phyloP scores from a whole-genome alignment of 164 flowering plant species.

The Pachysandra terminalis region DNA sequence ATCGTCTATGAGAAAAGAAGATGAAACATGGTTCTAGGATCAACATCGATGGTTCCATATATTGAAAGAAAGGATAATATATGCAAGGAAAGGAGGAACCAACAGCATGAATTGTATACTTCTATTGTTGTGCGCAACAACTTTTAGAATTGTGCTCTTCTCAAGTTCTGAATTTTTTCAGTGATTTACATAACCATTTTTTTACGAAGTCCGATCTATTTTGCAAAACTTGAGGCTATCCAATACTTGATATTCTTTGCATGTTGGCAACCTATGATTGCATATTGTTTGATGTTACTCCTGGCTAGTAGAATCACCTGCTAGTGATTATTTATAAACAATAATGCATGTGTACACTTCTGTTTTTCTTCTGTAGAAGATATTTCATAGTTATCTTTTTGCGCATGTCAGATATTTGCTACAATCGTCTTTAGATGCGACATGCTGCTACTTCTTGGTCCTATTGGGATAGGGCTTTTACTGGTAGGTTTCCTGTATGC shows the following conservation, averaged over 20 bases:
- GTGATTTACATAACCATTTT: background rate
- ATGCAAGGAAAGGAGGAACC: too few species aligned
- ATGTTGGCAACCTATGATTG: background rate
- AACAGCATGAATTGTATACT: too few species aligned
- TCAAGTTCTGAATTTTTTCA: background rate
- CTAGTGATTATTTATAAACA: background rate
- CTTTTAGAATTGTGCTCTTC: background rate
- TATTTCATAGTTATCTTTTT: slow-evolving; percentile 8
- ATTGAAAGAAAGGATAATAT: too few species aligned
- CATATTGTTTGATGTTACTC: background rate
- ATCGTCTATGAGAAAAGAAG: too few species aligned
- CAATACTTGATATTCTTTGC: background rate
- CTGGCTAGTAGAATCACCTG: background rate
- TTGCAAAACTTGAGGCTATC: background rate
- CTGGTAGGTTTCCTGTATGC: slow-evolving; percentile 53
- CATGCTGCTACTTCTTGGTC: slow-evolving; percentile 67
- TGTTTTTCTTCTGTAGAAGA: background rate
- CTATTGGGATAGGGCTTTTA: slow-evolving; percentile 72
- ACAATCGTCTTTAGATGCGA: slow-evolving; percentile 92
- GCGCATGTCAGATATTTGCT: slow-evolving; percentile 70
- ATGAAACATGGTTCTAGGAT: too few species aligned
- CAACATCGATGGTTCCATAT: too few species aligned
- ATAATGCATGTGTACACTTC: background rate
- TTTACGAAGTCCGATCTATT: background rate
- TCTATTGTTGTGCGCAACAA: too few species aligned